Conservation (phyloP, 2,329 filamentous ascomycete species). For the Fusarium camptoceras region DNA sequence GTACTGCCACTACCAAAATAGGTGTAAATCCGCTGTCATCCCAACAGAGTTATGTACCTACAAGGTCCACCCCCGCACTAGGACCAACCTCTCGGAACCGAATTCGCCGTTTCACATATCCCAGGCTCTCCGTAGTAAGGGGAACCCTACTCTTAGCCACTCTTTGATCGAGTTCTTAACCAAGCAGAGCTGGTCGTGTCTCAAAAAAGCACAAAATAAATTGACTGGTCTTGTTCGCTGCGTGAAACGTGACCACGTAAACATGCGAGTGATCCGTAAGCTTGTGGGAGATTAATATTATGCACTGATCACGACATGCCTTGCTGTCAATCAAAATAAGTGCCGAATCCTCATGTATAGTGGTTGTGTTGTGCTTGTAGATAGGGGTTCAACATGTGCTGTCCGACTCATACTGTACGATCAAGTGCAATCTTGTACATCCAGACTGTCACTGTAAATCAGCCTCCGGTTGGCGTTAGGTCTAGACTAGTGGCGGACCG, state of each 20-base stretch:
- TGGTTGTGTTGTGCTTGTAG: background rate
- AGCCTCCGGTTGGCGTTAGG: slow-evolving; percentile 14
- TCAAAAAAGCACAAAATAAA: slow-evolving; percentile 2
- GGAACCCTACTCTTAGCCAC: slow-evolving; percentile 1
- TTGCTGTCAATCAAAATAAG: background rate
- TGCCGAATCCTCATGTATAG: slow-evolving; percentile 4
- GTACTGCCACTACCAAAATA: slow-evolving; percentile 38
- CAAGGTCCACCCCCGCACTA: slow-evolving; percentile 46
- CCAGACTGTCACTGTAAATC: slow-evolving; percentile 29
- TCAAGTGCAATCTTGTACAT: slow-evolving; percentile 5
- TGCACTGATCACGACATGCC: slow-evolving; percentile 19
- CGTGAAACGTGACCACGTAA: slow-evolving; percentile 44
- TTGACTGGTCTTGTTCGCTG: slow-evolving; percentile 22
- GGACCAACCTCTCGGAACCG: slow-evolving; percentile 45
- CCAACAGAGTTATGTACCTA: slow-evolving; percentile 13
- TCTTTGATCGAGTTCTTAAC: background rate
- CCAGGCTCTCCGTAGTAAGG: slow-evolving; percentile 19
- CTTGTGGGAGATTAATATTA: slow-evolving; percentile 43
- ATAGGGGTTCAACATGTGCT: slow-evolving; percentile 17
- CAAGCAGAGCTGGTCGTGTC: slow-evolving; percentile 22
- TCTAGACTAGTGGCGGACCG: slow-evolving; percentile 19
- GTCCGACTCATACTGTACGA: slow-evolving; percentile 6
- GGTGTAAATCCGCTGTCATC: slow-evolving; percentile 39
- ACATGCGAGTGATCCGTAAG: slow-evolving; percentile 45
- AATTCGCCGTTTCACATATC: slow-evolving; percentile 33